Evolutionary conservation across 106 monocot species (phyloP).

Genomic region (Dactylorhiza incarnata): DNA sequence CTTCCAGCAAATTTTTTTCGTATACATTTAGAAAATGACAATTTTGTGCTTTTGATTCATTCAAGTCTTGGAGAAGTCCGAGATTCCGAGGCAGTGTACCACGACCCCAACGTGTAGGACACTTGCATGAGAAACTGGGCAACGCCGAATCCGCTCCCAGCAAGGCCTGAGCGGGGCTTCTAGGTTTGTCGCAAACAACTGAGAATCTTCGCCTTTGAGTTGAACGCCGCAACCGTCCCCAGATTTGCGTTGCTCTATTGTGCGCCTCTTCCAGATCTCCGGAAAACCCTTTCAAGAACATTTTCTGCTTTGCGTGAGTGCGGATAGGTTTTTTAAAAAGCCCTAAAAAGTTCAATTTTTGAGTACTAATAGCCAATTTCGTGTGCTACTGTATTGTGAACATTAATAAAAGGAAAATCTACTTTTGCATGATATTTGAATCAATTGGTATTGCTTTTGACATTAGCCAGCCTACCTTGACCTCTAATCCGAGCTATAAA

Average conservation of each 20-base stretch:
- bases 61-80: slow-evolving; percentile 97
- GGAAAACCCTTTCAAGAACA: slow-evolving; percentile 96
- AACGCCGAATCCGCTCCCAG: slow-evolving; percentile 84
- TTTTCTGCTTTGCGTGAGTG: slow-evolving; percentile 64
- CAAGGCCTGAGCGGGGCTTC: slow-evolving; percentile 73
- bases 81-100: slow-evolving; percentile 82
- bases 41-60: too few relatives aligned
- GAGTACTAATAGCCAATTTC: too few relatives aligned
- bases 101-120: slow-evolving; percentile 78
- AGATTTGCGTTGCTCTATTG: slow-evolving; percentile 85
- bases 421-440: too few relatives aligned
- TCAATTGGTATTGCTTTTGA: too few relatives aligned
- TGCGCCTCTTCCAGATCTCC: slow-evolving; percentile 80
- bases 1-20: too few relatives aligned
- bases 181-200: slow-evolving; percentile 62
- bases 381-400: too few relatives aligned
- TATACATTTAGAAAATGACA: too few relatives aligned
- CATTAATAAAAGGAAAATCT: too few relatives aligned
- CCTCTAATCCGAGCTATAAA: too few relatives aligned
- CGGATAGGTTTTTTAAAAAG: too few relatives aligned
- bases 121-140: slow-evolving; percentile 92
- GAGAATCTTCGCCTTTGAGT: slow-evolving; percentile 67
- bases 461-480: too few relatives aligned
- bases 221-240: slow-evolving; percentile 89
- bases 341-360: too few relatives aligned